phyloP scores from a whole-genome alignment of 768 basidiomycete genomes.

The Sistotremastrum niveocremeum region DNA sequence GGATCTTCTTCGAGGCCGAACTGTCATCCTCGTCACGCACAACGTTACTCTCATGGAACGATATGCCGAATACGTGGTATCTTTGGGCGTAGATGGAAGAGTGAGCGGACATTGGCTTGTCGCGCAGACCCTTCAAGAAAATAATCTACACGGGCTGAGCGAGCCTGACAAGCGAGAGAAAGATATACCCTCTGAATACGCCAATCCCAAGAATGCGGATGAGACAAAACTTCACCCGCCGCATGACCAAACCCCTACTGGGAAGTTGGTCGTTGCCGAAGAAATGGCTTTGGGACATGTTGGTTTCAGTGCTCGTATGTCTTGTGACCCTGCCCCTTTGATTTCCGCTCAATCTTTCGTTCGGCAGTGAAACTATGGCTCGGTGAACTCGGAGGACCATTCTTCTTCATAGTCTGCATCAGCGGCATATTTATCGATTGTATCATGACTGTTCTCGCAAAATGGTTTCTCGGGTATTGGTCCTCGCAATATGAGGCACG shows the following conservation, averaged over 20 bases:
- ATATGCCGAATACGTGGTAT: conserved; percentile 70
- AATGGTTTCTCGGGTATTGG: not conserved
- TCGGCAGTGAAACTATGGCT: too few relatives aligned
- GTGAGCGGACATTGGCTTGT: too few relatives aligned
- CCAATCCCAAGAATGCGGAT: too few relatives aligned
- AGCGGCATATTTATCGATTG: not conserved
- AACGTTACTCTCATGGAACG: conserved; percentile 81
- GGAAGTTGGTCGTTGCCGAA: conserved; percentile 52
- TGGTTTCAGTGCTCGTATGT: conserved; percentile 31
- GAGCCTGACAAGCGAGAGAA: too few relatives aligned
- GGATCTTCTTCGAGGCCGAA: conserved; percentile 21
- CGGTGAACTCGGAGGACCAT: too few relatives aligned
- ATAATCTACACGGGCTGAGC: too few relatives aligned
- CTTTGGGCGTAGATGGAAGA: conserved; percentile 33
- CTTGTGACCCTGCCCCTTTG: too few relatives aligned
- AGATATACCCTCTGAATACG: too few relatives aligned
- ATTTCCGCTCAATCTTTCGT: too few relatives aligned
- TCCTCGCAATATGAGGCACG: not conserved
- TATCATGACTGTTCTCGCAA: not conserved
- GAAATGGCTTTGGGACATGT: conserved; percentile 50
- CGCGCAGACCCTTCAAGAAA: too few relatives aligned
- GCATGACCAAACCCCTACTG: conserved; percentile 14
- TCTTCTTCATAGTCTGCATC: too few relatives aligned
- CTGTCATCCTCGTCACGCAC: conserved; percentile 29
- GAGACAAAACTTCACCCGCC: too few relatives aligned